phyloP scores from a whole-genome alignment of 2,329 filamentous ascomycete species.

The Penicillium oxalicum region DNA sequence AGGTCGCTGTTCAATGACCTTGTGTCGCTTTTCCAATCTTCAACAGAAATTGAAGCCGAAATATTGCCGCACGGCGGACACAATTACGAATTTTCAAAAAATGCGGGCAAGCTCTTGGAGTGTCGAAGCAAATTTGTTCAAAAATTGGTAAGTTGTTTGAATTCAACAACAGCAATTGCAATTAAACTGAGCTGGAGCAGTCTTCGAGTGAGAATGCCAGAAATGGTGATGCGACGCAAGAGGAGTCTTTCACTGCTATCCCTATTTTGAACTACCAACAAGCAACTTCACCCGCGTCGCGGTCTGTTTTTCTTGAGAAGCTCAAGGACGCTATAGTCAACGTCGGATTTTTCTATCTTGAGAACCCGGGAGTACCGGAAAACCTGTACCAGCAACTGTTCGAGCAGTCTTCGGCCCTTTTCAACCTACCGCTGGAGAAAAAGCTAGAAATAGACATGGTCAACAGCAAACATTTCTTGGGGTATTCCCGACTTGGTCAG shows the following conservation, averaged over 20 bases:
- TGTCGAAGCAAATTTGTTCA: conserved; percentile 1
- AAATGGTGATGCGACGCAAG: not conserved
- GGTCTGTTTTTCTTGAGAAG: not conserved
- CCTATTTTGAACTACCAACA: not conserved
- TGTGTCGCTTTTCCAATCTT: conserved; percentile 1
- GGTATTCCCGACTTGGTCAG: conserved; percentile 31
- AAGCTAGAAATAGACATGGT: conserved; percentile 46
- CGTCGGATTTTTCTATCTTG: not conserved
- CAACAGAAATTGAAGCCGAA: conserved; percentile 1
- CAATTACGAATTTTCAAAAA: conserved; percentile 6
- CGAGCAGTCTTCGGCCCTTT: conserved; percentile 27
- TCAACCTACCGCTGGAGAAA: conserved; percentile 40
- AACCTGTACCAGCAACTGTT: not conserved
- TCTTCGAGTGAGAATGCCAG: not conserved
- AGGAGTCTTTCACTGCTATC: not conserved
- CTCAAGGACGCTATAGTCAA: not conserved
- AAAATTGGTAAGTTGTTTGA: not conserved
- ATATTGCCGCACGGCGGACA: conserved; percentile 2
- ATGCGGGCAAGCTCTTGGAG: not conserved
- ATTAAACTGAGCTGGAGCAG: not conserved
- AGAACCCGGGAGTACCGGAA: not conserved
- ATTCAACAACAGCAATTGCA: not conserved
- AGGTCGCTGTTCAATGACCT: not conserved
- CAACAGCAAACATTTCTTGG: conserved; percentile 34
- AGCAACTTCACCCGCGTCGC: not conserved